These are phyloP conservation scores for Penicillium decumbens DNA, from an alignment of 2,329 filamentous ascomycete species.

Conservation along the genomic window DNA sequence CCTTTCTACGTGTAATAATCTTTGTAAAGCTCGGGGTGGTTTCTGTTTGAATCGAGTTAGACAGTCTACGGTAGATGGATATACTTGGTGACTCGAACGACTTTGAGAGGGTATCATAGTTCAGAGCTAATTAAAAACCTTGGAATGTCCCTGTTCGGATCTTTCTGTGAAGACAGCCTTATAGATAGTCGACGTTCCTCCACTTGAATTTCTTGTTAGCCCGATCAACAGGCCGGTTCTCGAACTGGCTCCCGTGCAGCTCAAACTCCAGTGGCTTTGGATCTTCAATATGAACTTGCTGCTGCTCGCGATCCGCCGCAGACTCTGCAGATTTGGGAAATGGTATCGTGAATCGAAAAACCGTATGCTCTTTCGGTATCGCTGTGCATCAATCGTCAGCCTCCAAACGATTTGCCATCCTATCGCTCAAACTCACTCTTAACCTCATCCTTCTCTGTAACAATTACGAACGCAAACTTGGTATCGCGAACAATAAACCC, in stretches of 20 bases:
- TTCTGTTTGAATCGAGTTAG: background rate
- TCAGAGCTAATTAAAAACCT: background rate
- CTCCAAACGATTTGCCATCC: background rate
- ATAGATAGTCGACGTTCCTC: constrained; percentile 68
- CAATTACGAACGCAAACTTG: constrained; percentile 77
- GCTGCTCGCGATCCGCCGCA: constrained; percentile 18
- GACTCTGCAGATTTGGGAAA: constrained; percentile 28
- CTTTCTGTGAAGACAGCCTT: background rate
- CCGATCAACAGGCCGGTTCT: constrained; percentile 74
- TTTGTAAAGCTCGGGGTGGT: background rate
- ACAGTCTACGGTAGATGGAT: background rate
- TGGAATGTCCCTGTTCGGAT: too few species aligned
- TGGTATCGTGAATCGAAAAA: constrained; percentile 73
- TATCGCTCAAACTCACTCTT: constrained; percentile 53
- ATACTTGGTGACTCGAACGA: background rate
- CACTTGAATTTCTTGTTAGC: constrained; percentile 89
- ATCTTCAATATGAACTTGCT: constrained; percentile 21
- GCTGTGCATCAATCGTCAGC: constrained; percentile 36
- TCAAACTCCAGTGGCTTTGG: constrained; percentile 63
- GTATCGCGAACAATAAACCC: constrained; percentile 89
- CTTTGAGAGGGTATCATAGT: background rate
- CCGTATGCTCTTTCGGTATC: constrained; percentile 83
- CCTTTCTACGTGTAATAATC: background rate
- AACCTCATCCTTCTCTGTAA: constrained; percentile 65
- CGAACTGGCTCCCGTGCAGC: constrained; percentile 80